phyloP scores from a whole-genome alignment of 1,284 basidiomycete species.

The Ustilago loliicola region DNA sequence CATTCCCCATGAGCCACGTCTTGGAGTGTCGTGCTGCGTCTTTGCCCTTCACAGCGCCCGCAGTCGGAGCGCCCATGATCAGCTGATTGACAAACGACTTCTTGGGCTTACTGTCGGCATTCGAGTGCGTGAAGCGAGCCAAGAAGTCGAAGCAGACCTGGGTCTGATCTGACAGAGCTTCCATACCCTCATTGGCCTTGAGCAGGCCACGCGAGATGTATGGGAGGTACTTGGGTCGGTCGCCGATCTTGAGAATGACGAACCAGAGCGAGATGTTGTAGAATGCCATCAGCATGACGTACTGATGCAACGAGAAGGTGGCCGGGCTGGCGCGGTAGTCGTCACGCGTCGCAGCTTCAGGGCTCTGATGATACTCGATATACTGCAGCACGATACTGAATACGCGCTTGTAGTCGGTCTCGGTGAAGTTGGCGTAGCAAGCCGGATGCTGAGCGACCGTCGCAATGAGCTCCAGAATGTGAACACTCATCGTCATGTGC shows the following conservation, averaged over 20 bases:
- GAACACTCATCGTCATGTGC: conserved; percentile 90
- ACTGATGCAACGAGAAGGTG: conserved; percentile 90
- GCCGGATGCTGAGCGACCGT: conserved; percentile 84
- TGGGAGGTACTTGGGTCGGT: conserved; percentile 84
- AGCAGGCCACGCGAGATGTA: conserved; percentile 90
- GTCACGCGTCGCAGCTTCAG: conserved; percentile 59
- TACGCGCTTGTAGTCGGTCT: conserved; percentile 90
- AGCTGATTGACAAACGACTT: conserved; percentile 82
- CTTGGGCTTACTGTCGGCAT: conserved; percentile 90
- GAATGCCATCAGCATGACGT: conserved; percentile 93
- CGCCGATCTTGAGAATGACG: conserved; percentile 85
- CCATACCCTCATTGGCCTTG: conserved; percentile 84
- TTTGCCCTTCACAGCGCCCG: conserved; percentile 64
- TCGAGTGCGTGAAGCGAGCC: conserved; percentile 92
- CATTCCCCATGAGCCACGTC: conserved; percentile 89
- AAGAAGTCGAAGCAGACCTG: conserved; percentile 99
- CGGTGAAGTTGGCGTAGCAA: conserved; percentile 92
- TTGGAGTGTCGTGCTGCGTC: conserved; percentile 72
- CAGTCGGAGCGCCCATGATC: conserved; percentile 71
- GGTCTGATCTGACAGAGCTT: conserved; percentile 85
- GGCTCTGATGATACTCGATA: conserved; percentile 78
- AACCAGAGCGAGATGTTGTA: conserved; percentile 97
- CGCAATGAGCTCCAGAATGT: conserved; percentile 92
- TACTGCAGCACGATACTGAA: conserved; percentile 96
- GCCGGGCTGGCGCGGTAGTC: conserved; percentile 64